Evolutionary conservation across 768 basidiomycete genomes (phyloP), one percentile per base, ranked within the genome.

Genomic region (Amanita inopinata): DNA sequence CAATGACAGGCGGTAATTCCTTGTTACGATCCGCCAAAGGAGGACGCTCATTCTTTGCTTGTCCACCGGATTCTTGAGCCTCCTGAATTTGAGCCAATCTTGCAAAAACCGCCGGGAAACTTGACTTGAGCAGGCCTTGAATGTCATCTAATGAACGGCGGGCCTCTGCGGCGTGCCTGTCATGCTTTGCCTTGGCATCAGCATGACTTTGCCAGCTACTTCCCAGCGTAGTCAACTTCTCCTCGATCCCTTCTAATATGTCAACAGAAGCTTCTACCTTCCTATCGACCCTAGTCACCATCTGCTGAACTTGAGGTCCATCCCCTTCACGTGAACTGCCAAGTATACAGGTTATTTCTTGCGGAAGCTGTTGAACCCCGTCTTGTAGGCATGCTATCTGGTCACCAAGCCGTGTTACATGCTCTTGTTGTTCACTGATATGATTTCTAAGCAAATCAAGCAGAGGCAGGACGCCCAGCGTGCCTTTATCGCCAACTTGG

Each of bases 121-220:
- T 57, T 5, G 53, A 52, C 9, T 58, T 59, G 39, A 79, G 50
- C n/a, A 63, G 64, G 2, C 43, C 39, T 38, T 63, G 59, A 31
- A 75, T 55, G 11, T 59, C 67, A 20, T 64, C 66, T 28, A 74
- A 49, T 42, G 61, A 61, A 24, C 50, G 56, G 20, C 57, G 40
- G 4, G 69, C 51, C n/a, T 43, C 49, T 4, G 48, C 43, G 25
- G 38, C 38, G 18, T 35, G 44, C 23, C 14, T 33, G 36, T 37
- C 34, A 27, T 25, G 42, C 6, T 5, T 17, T 10, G 23, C 22
- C 2, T 17, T 31, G 15, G 23, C 25, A 33, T 41, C 32, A 35
- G 10, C 46, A 24, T 5, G 49, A 46, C 3, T 46, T 38, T 23
- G 28, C 38, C 31, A 32, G 45, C 48, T 51, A 12, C 45, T 43